Evolutionary conservation across 352 stramenopile genomes (phyloP).

Genomic region (Phytophthora aleatoria): DNA sequence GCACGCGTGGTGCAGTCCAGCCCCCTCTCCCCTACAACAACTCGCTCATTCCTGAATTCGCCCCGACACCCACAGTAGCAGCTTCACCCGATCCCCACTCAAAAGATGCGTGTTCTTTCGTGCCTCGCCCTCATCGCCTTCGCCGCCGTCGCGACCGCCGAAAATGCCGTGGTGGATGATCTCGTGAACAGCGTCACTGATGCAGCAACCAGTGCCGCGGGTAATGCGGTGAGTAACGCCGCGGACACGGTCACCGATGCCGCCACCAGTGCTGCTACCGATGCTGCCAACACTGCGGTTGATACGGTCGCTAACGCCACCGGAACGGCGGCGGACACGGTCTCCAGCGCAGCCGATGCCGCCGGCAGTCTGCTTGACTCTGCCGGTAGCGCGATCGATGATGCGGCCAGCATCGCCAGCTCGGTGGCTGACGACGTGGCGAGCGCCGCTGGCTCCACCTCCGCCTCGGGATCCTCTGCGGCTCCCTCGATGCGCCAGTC

Average conservation of each 20-base stretch:
- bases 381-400: constrained; percentile 8
- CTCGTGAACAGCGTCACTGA: constrained; percentile 18
- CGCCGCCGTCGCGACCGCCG: constrained; percentile 16
- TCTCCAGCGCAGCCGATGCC: constrained; percentile 17
- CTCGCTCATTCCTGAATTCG: constrained; percentile 25
- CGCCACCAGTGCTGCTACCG: constrained; percentile 6
- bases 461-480: constrained; percentile 14
- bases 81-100: background rate
- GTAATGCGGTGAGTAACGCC: constrained; percentile 10
- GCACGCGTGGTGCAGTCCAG: constrained; percentile 7
- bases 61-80: background rate
- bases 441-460: constrained; percentile 23
- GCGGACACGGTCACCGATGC: constrained; percentile 8
- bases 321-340: constrained; percentile 15
- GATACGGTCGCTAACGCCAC: constrained; percentile 23
- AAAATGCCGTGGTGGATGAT: constrained; percentile 16
- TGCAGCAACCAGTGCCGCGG: constrained; percentile 19
- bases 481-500: constrained; percentile 23
- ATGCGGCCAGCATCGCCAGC: constrained; percentile 22
- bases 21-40: constrained; percentile 7
- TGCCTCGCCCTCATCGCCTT: constrained; percentile 24
- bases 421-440: constrained; percentile 28
- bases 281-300: constrained; percentile 10
- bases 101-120: constrained; percentile 29
- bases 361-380: constrained; percentile 24